Conservation (phyloP, 495 filamentous ascomycete genomes). For the Podospora pseudopauciseta region DNA sequence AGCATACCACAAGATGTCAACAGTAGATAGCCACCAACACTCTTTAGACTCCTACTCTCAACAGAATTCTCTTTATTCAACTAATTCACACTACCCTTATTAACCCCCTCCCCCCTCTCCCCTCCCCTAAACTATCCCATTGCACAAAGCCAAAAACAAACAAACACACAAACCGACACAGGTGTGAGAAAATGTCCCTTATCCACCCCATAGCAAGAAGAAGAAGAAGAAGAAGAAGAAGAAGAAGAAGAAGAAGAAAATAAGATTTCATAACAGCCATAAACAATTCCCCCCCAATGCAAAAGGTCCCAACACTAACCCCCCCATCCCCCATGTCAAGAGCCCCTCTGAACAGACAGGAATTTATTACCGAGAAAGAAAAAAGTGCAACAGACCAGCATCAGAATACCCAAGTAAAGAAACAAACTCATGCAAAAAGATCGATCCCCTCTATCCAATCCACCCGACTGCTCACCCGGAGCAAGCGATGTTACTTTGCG, state of each 20-base stretch:
- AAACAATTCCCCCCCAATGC: not conserved
- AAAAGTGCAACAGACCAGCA: not conserved
- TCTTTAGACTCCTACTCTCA: no score
- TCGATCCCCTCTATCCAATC: no score
- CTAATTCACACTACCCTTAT: no score
- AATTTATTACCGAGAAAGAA: not conserved
- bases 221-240: constrained; percentile 4
- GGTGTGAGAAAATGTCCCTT: no score
- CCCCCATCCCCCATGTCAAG: not conserved
- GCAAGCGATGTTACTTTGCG: no score
- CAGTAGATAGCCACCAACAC: no score
- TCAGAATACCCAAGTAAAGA: not conserved
- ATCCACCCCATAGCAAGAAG: not conserved
- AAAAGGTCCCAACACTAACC: not conserved
- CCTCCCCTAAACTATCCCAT: not conserved
- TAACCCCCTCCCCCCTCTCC: not conserved
- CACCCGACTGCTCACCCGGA: no score
- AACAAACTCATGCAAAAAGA: no score
- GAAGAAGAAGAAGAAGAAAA: not conserved
- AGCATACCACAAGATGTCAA: no score
- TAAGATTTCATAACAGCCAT: not conserved
- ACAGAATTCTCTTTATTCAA: no score
- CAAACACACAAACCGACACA: no score
- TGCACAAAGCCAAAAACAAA: no score
- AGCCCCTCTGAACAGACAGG: not conserved